Evolutionary conservation across 805 yeast species (phyloP), one percentile per base, ranked within the genome.

Genomic region (Starmerella bacillaris): DNA sequence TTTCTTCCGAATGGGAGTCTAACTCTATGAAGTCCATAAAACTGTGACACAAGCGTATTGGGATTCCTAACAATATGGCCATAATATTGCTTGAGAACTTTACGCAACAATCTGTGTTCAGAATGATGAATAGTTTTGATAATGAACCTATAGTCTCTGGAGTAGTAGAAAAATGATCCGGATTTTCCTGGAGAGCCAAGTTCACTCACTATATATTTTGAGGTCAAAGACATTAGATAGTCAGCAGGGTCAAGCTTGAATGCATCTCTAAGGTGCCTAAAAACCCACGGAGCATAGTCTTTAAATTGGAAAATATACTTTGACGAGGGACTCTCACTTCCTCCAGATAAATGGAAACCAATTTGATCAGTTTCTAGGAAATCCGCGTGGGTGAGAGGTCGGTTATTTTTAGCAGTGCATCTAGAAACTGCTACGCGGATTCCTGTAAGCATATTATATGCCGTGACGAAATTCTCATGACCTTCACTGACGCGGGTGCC

Each of bases 361-460:
- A 86, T 61, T 54, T 89, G 86, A 46, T 80, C 77, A 18, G 72
- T 71, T 8, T 69, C 59, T 22, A 57, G 60, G 53, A 84, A 89
- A 53, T 86, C 94, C 12, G 60, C 65, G 33, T 72, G 75, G 2
- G 65, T 66, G 28, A 89, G 58, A 15, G 76, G 74, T 36, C 76
- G 69, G 68, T 80, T 78, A 8, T 76, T 65, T 24, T 92, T 92
- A 0, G 94, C 79, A 24, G 58, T 59, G 48, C 92, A 77, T 38
- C 94, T 63, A 3, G 94, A 80, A 0, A 89, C 96, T 0, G 95
- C 84, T 6, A 83, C 92, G 38, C 98, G 67, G 31, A 89, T 89
- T 2, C 99, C 98, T 0, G 96, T 84, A 38, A 92, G 66, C 95
- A 89, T 86, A 55, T 86, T 83, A 56, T 89, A 92, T 1, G 95